phyloP scores from a whole-genome alignment of 148 eudicot genomes.

The Gaultheria prostrata region DNA sequence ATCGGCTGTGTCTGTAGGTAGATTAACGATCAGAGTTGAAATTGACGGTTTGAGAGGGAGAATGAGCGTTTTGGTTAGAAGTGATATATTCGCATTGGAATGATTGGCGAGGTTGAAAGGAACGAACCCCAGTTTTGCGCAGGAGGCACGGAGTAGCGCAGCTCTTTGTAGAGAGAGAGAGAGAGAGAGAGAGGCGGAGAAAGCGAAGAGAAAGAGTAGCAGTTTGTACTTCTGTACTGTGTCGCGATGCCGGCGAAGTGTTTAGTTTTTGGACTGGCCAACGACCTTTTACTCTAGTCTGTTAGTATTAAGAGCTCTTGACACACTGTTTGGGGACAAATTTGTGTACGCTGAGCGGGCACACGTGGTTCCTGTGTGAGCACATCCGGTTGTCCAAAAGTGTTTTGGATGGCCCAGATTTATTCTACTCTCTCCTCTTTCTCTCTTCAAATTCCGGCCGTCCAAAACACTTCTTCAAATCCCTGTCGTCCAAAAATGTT shows the following conservation, averaged over 20 bases:
- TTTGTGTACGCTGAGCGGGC: too few relatives aligned
- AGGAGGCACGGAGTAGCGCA: background rate
- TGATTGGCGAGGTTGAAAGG: background rate
- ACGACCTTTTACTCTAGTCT: too few relatives aligned
- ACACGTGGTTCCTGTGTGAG: too few relatives aligned
- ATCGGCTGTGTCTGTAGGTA: background rate
- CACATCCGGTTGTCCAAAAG: too few relatives aligned
- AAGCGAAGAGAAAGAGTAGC: constrained; percentile 10
- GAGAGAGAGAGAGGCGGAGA: constrained; percentile 17
- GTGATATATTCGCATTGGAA: constrained; percentile 4
- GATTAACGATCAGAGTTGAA: background rate
- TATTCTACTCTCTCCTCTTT: too few relatives aligned
- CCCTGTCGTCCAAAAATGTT: too few relatives aligned
- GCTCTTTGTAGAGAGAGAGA: background rate
- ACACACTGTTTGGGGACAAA: too few relatives aligned
- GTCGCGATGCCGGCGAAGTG: background rate
- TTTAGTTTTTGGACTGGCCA: too few relatives aligned
- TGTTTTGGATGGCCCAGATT: too few relatives aligned
- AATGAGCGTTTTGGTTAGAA: background rate
- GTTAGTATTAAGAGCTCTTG: too few relatives aligned
- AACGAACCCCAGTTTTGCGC: background rate
- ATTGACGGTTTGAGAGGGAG: background rate
- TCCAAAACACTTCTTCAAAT: too few relatives aligned
- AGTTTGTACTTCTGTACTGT: background rate
- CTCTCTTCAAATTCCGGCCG: too few relatives aligned